Evolutionary conservation across 495 filamentous ascomycete genomes (phyloP), one percentile per base, ranked within the genome.

Genomic region (Hyaloscypha finlandica): DNA sequence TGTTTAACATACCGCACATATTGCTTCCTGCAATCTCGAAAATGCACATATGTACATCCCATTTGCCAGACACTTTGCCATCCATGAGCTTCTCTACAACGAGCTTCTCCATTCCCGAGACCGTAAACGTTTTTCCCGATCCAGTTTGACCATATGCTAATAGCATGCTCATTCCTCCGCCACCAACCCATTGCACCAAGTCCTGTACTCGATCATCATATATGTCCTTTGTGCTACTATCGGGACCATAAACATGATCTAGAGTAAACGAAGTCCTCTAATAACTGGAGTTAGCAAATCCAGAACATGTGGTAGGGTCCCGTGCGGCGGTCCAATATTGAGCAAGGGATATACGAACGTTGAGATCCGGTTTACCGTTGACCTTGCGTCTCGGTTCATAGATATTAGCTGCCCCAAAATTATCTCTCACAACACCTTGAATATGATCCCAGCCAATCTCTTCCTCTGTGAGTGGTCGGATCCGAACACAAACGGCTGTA

Each of bases 141-240:
- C 68, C 68, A 20, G 68, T 70, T 61, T 78, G 75, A 4, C 75
- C 75, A 64, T 80, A 77, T 20, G 76, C 76, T 37, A 80, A 76
- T 1, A 78, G 65, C 0, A 74, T 78, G 5, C 76, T 68, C 30
- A 76, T 67, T 51, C 71, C 70, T 0, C 77, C 75, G 16, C 67
- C 64, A 73, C 73, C 77, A 4, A 63, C 74, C 64, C 62, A 78
- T 9, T 69, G 70, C 53, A 78, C 69, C 39, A 79, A 68, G 11
- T 66, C 69, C 16, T 68, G 60, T 0, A 73, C 74, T 1, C 64
- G 35, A 31, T 73, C 64, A 9, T 75, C 37, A 45, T 78, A 78
- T 11, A 78, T 71, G 20, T 25, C 35, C 25, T 75, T 67, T 1
- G 76, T 74, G 1, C 42, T 57, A 3, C 16, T 30, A 58, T 73